A percentile compares a stretch with the other conserved stretches of the same genome.
Evolutionary conservation across 2,329 filamentous ascomycete species (phyloP).

Genomic region (Balansia obtecta): DNA sequence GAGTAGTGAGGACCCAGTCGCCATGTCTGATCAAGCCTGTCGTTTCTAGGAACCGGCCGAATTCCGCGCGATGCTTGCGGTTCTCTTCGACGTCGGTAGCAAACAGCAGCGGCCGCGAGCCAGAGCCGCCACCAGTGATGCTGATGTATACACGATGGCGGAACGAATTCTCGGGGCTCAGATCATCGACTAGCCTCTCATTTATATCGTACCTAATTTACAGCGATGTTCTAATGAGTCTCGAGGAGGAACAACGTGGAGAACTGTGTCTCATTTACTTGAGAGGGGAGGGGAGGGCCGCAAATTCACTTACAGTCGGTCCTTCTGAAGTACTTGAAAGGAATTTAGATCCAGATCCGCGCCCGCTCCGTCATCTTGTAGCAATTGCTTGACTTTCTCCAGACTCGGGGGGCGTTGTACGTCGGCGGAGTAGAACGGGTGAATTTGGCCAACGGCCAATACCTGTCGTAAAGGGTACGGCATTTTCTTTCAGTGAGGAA

Average conservation of each 20-base stretch:
- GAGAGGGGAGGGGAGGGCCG: too few species aligned
- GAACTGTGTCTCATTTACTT: too few species aligned
- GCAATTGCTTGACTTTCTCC: neutral
- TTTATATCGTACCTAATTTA: slow-evolving; percentile 22
- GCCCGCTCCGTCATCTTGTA: neutral
- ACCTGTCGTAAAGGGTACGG: neutral
- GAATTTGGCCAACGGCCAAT: neutral
- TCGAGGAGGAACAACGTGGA: too few species aligned
- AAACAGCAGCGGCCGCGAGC: slow-evolving; percentile 23
- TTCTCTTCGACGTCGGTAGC: slow-evolving; percentile 28
- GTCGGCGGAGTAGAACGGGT: neutral
- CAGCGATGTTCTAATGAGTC: neutral
- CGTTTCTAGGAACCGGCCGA: slow-evolving; percentile 19
- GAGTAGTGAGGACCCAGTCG: slow-evolving; percentile 28
- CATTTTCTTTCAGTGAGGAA: too few species aligned
- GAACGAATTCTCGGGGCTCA: slow-evolving; percentile 21
- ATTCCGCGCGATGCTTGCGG: slow-evolving; percentile 23
- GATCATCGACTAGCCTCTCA: slow-evolving; percentile 23
- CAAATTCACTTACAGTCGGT: too few species aligned
- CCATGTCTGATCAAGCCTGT: slow-evolving; percentile 18
- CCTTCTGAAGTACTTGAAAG: neutral
- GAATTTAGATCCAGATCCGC: neutral
- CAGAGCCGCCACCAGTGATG: slow-evolving; percentile 26
- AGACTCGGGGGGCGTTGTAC: neutral
- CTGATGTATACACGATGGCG: slow-evolving; percentile 26